Percentiles rank a stretch among this genome's conserved stretches.
phyloP scores from a whole-genome alignment of 1,284 basidiomycete genomes.

The Peniophora sp. region DNA sequence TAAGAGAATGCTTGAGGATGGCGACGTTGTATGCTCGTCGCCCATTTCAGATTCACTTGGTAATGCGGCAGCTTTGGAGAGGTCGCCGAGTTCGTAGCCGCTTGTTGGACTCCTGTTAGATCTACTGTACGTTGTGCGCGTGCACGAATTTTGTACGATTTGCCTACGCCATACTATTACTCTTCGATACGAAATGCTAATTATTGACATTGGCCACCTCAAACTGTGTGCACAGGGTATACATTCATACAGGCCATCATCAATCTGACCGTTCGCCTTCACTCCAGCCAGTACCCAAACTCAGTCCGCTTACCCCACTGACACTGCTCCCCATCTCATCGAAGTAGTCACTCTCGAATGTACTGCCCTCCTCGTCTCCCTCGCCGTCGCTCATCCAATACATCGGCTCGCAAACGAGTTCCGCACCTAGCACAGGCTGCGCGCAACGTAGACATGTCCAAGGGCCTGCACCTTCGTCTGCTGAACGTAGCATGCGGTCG shows the following conservation, averaged over 20 bases:
- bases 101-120: too few relatives aligned
- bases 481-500: slow-evolving; percentile 67
- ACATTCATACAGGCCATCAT: not conserved
- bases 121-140: too few relatives aligned
- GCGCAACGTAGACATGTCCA: slow-evolving; percentile 84
- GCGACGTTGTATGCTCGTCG: not conserved
- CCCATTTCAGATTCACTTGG: too few relatives aligned
- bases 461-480: slow-evolving; percentile 51
- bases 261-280: slow-evolving; percentile 11
- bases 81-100: too few relatives aligned
- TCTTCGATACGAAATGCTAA: too few relatives aligned
- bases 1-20: not conserved
- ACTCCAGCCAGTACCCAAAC: slow-evolving; percentile 13
- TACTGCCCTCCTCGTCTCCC: slow-evolving; percentile 19
- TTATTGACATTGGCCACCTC: too few relatives aligned
- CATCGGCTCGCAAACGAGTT: slow-evolving; percentile 24
- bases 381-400: slow-evolving; percentile 21
- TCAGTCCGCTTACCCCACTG: slow-evolving; percentile 12
- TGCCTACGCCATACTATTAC: too few relatives aligned
- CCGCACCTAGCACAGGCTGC: slow-evolving; percentile 47
- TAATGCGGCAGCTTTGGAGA: too few relatives aligned
- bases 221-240: too few relatives aligned
- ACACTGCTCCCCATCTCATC: slow-evolving; percentile 15
- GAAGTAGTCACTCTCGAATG: slow-evolving; percentile 14
- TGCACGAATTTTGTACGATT: too few relatives aligned